Base-by-base conservation (phyloP, 2,329 filamentous ascomycete species). In the Pseudocercospora ulei region DNA sequence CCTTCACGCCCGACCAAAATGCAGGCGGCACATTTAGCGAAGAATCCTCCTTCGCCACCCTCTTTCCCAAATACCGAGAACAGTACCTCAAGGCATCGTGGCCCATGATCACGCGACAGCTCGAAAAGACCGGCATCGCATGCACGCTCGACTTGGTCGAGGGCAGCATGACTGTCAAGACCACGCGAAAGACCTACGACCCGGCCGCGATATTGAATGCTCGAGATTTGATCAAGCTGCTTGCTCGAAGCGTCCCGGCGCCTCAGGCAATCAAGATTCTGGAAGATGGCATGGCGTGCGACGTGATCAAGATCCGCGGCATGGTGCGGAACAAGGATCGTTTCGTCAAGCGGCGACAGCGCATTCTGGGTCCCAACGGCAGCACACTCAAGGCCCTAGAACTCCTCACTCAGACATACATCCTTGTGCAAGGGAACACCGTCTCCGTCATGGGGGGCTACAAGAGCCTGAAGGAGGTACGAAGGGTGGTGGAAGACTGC, bases 31-130 rank as follows among this genome's bases (percentile, higher is more conserved):
- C 82, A 12, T 93, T 98, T 60, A 73, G 79, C 37, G 88, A 98
- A 63, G 90, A 96, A 67, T 94, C 85, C 1, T 86, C 82, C 3
- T 98, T 98, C 69, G 67, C 67, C 44, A 72, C 69, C 7, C 65
- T 96, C 4, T 96, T 96, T 59, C 90, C 90, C 48, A 94, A 94
- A 65, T 98, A 98, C 64, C 80, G 90, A 56, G 90, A 98, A 71
- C 74, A 84, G 34, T 95, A 96, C 57, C 69, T 98, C 39, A 86
- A 83, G 58, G 84, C 93, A 60, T 80, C 81, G 54, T 98, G 90
- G 90, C 85, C 88, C 2, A 73, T 92, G 29, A 76, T 98, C 43
- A 96, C 86, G 17, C 80, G 81, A 55, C 72, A 83, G 0, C 76
- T 98, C 44, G 83, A 93, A 56, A 92, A 90, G 64, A 70, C 74